phyloP scores from a whole-genome alignment of 495 filamentous ascomycete genomes.

The Trichoderma erinaceum region DNA sequence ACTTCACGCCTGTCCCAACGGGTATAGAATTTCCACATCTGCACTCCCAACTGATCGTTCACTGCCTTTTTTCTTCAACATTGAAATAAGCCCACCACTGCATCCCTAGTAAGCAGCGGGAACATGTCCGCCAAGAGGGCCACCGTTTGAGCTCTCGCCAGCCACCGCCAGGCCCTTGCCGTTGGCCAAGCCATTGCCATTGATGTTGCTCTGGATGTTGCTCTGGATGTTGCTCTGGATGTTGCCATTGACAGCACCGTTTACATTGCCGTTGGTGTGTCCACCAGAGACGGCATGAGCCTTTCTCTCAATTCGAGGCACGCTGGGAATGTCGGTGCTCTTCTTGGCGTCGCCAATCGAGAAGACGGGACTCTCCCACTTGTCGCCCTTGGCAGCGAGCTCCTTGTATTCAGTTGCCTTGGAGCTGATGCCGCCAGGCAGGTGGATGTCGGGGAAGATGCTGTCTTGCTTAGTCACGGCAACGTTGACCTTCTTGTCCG shows the following conservation, averaged over 20 bases:
- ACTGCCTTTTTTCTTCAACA: background rate
- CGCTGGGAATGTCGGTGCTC: slow-evolving; percentile 61
- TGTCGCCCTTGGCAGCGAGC: slow-evolving; percentile 77
- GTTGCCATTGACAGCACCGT: no score
- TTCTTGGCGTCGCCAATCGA: slow-evolving; percentile 72
- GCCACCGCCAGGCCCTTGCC: background rate
- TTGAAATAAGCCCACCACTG: background rate
- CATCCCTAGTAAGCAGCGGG: slow-evolving; percentile 8
- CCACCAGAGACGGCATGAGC: slow-evolving; percentile 25
- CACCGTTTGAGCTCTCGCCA: background rate
- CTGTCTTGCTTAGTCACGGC: slow-evolving; percentile 85
- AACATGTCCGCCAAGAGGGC: background rate
- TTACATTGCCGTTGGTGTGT: slow-evolving; percentile 2
- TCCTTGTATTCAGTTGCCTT: slow-evolving; percentile 96
- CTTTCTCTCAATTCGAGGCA: slow-evolving; percentile 65
- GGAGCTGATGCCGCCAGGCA: slow-evolving; percentile 85
- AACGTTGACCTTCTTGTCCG: slow-evolving; percentile 79
- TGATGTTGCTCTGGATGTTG: background rate
- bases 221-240: no score
- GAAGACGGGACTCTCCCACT: slow-evolving; percentile 94
- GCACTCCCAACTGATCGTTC: background rate
- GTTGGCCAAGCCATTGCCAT: slow-evolving; percentile 12
- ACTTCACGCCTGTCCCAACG: background rate
- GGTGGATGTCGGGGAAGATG: slow-evolving; percentile 79
- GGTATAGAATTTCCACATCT: slow-evolving; percentile 2